A percentile compares a stretch with the other conserved stretches of the same genome.
Evolutionary conservation across 2,329 filamentous ascomycete genomes (phyloP).

Genomic region (Claviceps cyperi): DNA sequence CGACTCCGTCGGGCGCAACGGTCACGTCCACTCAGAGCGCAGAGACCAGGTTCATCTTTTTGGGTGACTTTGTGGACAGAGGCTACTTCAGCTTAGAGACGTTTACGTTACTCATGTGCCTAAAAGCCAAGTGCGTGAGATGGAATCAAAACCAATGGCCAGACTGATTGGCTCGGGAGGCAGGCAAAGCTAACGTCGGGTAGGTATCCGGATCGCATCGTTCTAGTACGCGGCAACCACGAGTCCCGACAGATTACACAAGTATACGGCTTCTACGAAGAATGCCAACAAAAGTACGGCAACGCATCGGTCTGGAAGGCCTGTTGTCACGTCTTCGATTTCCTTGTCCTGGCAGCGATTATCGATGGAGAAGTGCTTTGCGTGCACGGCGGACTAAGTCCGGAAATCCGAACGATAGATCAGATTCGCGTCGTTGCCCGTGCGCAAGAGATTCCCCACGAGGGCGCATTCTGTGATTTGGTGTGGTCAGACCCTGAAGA

Average conservation of each 20-base stretch:
- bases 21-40: constrained; percentile 29
- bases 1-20: constrained; percentile 19
- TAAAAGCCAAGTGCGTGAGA: constrained; percentile 53
- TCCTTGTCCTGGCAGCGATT: constrained; percentile 87
- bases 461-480: constrained; percentile 94
- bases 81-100: constrained; percentile 97
- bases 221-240: constrained; percentile 94
- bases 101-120: constrained; percentile 89
- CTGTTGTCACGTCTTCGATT: constrained; percentile 98
- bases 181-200: neutral
- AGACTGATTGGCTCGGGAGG: neutral
- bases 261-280: constrained; percentile 97
- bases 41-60: constrained; percentile 43
- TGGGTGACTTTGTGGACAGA: constrained; percentile 91
- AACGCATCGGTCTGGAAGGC: constrained; percentile 99
- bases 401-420: constrained; percentile 91
- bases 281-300: constrained; percentile 95
- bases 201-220: constrained; percentile 88
- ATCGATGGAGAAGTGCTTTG: constrained; percentile 98
- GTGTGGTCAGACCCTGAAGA: constrained; percentile 98
- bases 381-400: constrained; percentile 82
- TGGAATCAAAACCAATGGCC: neutral
- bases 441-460: constrained; percentile 94
- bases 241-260: constrained; percentile 96
- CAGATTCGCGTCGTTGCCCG: constrained; percentile 98